phyloP scores from a whole-genome alignment of 2,329 filamentous ascomycete genomes.

The Orbilia blumenaviensis region DNA sequence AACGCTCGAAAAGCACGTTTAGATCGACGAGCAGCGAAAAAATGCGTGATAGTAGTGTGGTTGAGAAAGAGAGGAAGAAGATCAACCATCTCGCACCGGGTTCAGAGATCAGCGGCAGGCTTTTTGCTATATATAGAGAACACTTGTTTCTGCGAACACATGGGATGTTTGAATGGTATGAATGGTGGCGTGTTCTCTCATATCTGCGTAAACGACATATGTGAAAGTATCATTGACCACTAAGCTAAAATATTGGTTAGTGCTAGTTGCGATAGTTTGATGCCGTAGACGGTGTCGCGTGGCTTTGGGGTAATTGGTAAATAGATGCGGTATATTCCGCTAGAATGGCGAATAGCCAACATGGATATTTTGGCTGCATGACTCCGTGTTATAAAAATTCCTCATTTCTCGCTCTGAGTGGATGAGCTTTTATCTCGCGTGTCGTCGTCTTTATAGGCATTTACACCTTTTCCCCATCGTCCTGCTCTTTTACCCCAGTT shows the following conservation, averaged over 20 bases:
- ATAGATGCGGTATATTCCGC: background rate
- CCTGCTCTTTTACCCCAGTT: conserved; percentile 49
- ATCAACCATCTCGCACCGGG: conserved; percentile 33
- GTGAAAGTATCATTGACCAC: background rate
- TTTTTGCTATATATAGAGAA: conserved; percentile 43
- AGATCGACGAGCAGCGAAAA: conserved; percentile 29
- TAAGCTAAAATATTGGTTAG: conserved; percentile 8
- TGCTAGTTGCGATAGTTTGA: conserved; percentile 26
- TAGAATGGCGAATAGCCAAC: background rate
- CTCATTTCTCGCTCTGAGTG: conserved; percentile 38
- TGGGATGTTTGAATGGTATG: conserved; percentile 4
- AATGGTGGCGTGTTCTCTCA: conserved; percentile 41
- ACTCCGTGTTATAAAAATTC: conserved; percentile 21
- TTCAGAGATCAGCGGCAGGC: conserved; percentile 21
- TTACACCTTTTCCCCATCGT: conserved; percentile 51
- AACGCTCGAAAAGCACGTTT: conserved; percentile 27
- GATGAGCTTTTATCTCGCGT: conserved; percentile 49
- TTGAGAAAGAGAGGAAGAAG: conserved; percentile 1
- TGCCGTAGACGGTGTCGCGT: conserved; percentile 38
- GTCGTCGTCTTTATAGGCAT: conserved; percentile 50
- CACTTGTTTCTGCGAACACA: conserved; percentile 11
- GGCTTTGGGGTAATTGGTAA: background rate
- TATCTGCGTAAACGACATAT: conserved; percentile 39
- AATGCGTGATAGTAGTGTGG: conserved; percentile 27
- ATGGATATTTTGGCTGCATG: background rate